Base-by-base conservation (phyloP, 257 asterid species). In the Solanum rostratum region DNA sequence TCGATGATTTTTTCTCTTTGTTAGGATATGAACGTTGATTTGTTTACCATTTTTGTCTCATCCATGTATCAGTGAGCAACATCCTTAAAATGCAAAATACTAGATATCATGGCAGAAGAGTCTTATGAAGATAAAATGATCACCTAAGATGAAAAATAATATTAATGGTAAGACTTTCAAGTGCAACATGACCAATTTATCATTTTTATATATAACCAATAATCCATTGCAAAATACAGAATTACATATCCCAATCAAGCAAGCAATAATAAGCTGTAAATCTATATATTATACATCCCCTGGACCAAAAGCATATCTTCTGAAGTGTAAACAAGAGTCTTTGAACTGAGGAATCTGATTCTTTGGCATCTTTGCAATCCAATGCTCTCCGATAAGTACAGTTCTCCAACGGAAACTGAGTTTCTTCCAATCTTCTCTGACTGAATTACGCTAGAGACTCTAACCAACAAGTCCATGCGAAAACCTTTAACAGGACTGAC, bases 121-220 rank as follows among this genome's bases (percentile, higher is more conserved):
- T 7, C 22, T 14, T 14, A 46, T 74, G 16, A 76, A 76, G 81
- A 76, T 37, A 74, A 7, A 74, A 74, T 24, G 81, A 46, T 27
- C 41, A 76, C 18, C 45, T 76, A 76, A 76, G 54, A 69, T 70
- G 27, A 49, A 27, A 49, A 24, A 15, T 76, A 76, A 9, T 49
- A 76, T 16, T 24, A 46, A 22, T 4, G 15, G 60, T 10, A 76
- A 49, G 62, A 16, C 62, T 49, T 49, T 14, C 22, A 85, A 81
- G 82, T 80, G 79, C 81, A 62, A 59, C 29, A 43, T 87, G 70
- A 79, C n/a, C 85, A 81, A 62, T 80, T 59, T 52, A 41, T 81
- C 66, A 76, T 68, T 62, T 57, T 52, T 63, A 37, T 37, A 80
- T 19, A 43, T 6, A 50, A 74, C 84, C 50, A 87, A 76, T 33